Evolutionary conservation across 139 green algal species (phyloP), one percentile per base, ranked within the genome.

Genomic region (Micractinium sp.): DNA sequence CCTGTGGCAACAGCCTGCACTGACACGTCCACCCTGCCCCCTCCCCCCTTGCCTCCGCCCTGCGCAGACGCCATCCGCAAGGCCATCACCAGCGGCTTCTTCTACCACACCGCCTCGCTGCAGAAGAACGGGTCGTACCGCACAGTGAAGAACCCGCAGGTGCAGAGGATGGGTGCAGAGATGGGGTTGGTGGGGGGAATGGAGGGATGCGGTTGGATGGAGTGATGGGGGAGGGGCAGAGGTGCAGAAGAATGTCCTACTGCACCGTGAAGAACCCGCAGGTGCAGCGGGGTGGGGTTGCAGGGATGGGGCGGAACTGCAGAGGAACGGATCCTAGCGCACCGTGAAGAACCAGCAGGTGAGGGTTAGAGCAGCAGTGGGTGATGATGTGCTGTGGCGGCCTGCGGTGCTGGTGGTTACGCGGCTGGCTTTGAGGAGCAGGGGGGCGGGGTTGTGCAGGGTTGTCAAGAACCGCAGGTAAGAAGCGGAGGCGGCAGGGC

Each of bases 101-200:
- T 99, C 94, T 99, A 99, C 94, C 96, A 99, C 92, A 94, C 94
- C 0, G 92, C 96, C 22, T 90, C 91, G 60, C 95, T 99, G 81
- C 95, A 98, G 92, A 96, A 95, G 87, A 97, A 96, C 81, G 97
- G 97, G 63, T 90, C 90, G n/a, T 99, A 99, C 94, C 93, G 94
- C 66, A 99, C 98, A 1, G 91, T 99, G 74, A 99, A 99, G 92
- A 96, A 97, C 89, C 96, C 96, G 20, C 95, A 97, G 91, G 95
- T 87, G 75, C 19, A 84, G 27, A 25, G 35, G 18, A 14, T 36
- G 76, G 35, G 60, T 31, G 47, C 7, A 16, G n/a, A 61, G 29
- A n/a, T n/a, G n/a, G n/a, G 29, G 81, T 5, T 75, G 81, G 39
- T n/a, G n/a, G 66, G 16, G 67, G 63, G 47, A 56, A 16, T 56